phyloP scores from a whole-genome alignment of 306 rosid genomes.

The Castanopsis chinensis region DNA sequence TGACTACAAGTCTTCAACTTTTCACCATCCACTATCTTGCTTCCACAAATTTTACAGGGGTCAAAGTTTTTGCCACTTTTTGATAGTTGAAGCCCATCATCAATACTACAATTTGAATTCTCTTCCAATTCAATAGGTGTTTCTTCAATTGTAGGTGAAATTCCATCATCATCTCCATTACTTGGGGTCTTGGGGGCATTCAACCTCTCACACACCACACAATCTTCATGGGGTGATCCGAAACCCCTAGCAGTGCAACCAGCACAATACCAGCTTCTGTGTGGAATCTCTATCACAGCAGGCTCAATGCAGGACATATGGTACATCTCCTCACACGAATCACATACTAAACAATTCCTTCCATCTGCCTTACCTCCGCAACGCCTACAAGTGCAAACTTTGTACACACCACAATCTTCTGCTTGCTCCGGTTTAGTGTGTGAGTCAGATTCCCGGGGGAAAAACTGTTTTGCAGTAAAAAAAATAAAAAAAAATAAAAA shows the following conservation, averaged over 20 bases:
- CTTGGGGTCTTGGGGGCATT: slow-evolving; percentile 34
- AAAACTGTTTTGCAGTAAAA: slow-evolving; percentile 44
- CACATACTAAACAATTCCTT: slow-evolving; percentile 78
- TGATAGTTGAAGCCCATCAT: slow-evolving; percentile 40
- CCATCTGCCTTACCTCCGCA: slow-evolving; percentile 80
- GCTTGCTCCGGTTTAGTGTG: slow-evolving; percentile 57
- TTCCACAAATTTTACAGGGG: slow-evolving; percentile 65
- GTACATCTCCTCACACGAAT: slow-evolving; percentile 93
- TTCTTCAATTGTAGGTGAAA: slow-evolving; percentile 43
- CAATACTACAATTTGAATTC: slow-evolving; percentile 43
- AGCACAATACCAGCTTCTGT: slow-evolving; percentile 82
- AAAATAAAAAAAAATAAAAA: slow-evolving; percentile 24
- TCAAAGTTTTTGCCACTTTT: slow-evolving; percentile 1
- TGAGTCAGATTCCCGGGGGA: slow-evolving; percentile 45
- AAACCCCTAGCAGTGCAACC: slow-evolving; percentile 57
- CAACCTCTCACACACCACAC: slow-evolving; percentile 78
- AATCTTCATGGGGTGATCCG: slow-evolving; percentile 63
- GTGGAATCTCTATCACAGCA: slow-evolving; percentile 75
- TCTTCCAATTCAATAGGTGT: slow-evolving; percentile 41
- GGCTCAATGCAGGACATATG: slow-evolving; percentile 87
- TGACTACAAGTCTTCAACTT: slow-evolving; percentile 53
- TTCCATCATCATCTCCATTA: slow-evolving; percentile 38
- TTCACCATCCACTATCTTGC: slow-evolving; percentile 41
- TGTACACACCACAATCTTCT: slow-evolving; percentile 37
- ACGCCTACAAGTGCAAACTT: slow-evolving; percentile 56